Base-by-base conservation (phyloP, 768 basidiomycete genomes). In the Auricularia cornea region DNA sequence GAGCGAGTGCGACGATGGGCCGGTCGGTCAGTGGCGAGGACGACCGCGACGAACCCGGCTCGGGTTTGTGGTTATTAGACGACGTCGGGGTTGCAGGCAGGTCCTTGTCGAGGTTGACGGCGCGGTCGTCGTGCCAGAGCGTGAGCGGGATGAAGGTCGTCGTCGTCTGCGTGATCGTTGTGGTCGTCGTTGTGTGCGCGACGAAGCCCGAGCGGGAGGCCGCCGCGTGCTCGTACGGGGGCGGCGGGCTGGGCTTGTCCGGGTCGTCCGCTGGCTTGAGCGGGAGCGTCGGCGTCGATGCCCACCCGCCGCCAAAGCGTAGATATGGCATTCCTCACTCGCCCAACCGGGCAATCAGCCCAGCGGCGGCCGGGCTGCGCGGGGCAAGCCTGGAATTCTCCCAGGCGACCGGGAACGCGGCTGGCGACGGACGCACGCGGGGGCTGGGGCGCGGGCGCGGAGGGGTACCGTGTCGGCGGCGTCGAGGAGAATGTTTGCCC, bases 91-190 rank as follows among this genome's bases (percentile, higher is more conserved):
- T 79, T 4, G 81, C 81, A 31, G 84, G 84, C 28, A 85, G 75
- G 12, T 81, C 81, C 68, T 86, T 85, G 63, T 76, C 75, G 35
- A 70, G 59, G 56, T 67, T 62, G 29, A 62, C 60, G 30, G 61
- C 67, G 20, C 33, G 59, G 31, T 73, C 75, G 64, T 81, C 85
- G 67, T 82, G 82, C 87, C 86, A 88, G 65, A 80, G 77, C 18
- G 87, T 84, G 29, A 86, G 73, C 28, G 87, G 85, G 72, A 89
- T 84, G 74, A 89, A 84, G 14, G 80, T 79, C 20, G 62, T 62
- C 28, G 78, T 77, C 31, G 82, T 82, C 31, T 77, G 80, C 30
- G 80, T 82, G 59, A 80, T 81, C 30, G 80, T 80, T n/a, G 70
- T 31, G 26, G 30, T n/a, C 51, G 51, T 31, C 26, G 23, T 16